Evolutionary conservation across 2,329 filamentous ascomycete species (phyloP).

Genomic region (Amauroascus niger): DNA sequence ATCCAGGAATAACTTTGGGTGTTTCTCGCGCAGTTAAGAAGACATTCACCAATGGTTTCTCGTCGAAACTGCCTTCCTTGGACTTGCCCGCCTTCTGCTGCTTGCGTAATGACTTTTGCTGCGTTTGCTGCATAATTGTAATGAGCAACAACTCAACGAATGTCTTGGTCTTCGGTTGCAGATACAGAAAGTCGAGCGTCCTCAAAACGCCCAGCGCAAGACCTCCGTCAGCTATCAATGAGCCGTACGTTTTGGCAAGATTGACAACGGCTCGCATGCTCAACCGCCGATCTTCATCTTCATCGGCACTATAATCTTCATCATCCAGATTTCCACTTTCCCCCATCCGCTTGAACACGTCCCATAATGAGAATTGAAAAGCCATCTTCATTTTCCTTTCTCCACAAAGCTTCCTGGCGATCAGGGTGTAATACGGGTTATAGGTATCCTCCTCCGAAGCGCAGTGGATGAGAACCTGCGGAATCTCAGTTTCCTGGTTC

Average conservation of each 20-base stretch:
- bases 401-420: conserved; percentile 66
- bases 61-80: conserved; percentile 36
- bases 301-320: conserved; percentile 53
- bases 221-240: conserved; percentile 51
- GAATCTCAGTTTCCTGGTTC: conserved; percentile 75
- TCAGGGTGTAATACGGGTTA: conserved; percentile 86
- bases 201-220: conserved; percentile 51
- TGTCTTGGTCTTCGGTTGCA: conserved; percentile 64
- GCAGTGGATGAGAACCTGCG: conserved; percentile 79
- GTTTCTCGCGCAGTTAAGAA: conserved; percentile 56
- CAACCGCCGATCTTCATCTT: conserved; percentile 41
- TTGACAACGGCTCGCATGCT: conserved; percentile 54
- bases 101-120: conserved; percentile 35
- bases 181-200: conserved; percentile 63
- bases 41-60: conserved; percentile 52
- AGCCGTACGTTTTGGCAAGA: conserved; percentile 56
- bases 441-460: conserved; percentile 72
- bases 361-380: conserved; percentile 81
- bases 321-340: conserved; percentile 50
- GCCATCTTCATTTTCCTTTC: conserved; percentile 62
- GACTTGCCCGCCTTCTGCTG: conserved; percentile 20
- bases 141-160: conserved; percentile 77
- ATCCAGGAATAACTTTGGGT: conserved; percentile 58
- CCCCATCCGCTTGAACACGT: conserved; percentile 74
- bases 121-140: conserved; percentile 59